Evolutionary conservation across 805 yeast species (phyloP).

Genomic region (Isabelozyma heimii): DNA sequence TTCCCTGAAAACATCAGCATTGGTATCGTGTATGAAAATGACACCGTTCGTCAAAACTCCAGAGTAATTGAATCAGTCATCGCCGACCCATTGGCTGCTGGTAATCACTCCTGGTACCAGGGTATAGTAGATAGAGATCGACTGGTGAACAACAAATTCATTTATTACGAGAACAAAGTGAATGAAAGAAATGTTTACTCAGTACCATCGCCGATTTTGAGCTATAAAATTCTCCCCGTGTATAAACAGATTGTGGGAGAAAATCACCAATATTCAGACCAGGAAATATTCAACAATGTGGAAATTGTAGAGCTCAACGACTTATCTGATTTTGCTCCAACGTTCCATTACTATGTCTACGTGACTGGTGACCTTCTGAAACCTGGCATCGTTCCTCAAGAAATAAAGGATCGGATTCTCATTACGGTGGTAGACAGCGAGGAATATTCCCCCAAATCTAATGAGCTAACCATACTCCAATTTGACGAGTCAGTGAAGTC

Average conservation of each 20-base stretch:
- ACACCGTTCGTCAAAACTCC: conserved; percentile 14
- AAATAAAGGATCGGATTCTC: conserved; percentile 20
- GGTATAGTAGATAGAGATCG: conserved; percentile 18
- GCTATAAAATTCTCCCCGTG: conserved; percentile 20
- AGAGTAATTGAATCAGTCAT: conserved; percentile 33
- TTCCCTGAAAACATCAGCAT: conserved; percentile 17
- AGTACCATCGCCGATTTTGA: conserved; percentile 30
- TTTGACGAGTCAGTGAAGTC: conserved; percentile 10
- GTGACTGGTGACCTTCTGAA: conserved; percentile 18
- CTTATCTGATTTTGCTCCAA: conserved; percentile 2
- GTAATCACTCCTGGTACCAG: conserved; percentile 31
- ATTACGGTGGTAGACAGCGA: conserved; percentile 37
- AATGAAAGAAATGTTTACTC: not conserved
- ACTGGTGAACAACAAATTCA: conserved; percentile 16
- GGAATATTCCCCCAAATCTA: conserved; percentile 35
- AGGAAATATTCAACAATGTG: conserved; percentile 11
- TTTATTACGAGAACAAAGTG: conserved; percentile 5
- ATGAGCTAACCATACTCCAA: conserved; percentile 25
- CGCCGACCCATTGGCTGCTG: conserved; percentile 39
- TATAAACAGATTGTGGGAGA: conserved; percentile 10
- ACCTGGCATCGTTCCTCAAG: conserved; percentile 9
- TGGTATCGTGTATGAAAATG: conserved; percentile 33
- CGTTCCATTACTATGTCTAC: conserved; percentile 19
- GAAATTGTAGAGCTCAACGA: conserved; percentile 21
- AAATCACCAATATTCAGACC: conserved; percentile 4